Conservation (phyloP, 768 basidiomycete species). For the Trametes cingulata region DNA sequence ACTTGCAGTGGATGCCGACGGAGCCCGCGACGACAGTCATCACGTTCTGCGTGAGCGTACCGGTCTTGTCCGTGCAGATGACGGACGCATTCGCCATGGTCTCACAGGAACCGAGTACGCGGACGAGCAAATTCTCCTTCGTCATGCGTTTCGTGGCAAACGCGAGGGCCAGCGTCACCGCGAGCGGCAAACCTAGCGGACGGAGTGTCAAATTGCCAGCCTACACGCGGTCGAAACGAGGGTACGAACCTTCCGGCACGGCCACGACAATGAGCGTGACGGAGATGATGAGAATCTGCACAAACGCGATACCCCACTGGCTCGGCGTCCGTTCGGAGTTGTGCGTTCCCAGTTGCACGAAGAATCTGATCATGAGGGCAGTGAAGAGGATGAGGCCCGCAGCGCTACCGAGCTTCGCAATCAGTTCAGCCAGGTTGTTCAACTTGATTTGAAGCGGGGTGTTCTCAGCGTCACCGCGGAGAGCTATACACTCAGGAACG, state of each 20-base stretch:
- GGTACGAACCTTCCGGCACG: conserved; percentile 70
- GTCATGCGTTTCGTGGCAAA: conserved; percentile 99
- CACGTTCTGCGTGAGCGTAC: conserved; percentile 91
- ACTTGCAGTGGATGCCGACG: conserved; percentile 92
- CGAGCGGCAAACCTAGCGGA: conserved; percentile 78
- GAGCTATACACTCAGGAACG: conserved; percentile 49
- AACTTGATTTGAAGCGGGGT: conserved; percentile 95
- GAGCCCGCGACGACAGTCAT: conserved; percentile 98
- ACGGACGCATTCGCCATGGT: conserved; percentile 99
- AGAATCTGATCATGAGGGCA: conserved; percentile 91
- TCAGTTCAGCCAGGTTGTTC: conserved; percentile 91
- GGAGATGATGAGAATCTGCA: conserved; percentile 91
- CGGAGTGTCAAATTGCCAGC: conserved; percentile 16
- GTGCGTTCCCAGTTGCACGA: conserved; percentile 75
- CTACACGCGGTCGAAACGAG: conserved; percentile 4
- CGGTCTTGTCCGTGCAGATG: conserved; percentile 95
- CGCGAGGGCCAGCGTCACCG: conserved; percentile 93
- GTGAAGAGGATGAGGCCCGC: conserved; percentile 82
- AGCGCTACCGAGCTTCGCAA: conserved; percentile 85
- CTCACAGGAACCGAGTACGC: conserved; percentile 94
- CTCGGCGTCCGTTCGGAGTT: conserved; percentile 67
- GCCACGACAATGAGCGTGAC: conserved; percentile 91
- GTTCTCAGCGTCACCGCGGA: conserved; percentile 82
- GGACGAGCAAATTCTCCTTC: conserved; percentile 89
- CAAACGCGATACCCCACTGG: conserved; percentile 87